Evolutionary conservation across 805 yeast species (phyloP).

Genomic region (Maudiozyma pseudohumilis): DNA sequence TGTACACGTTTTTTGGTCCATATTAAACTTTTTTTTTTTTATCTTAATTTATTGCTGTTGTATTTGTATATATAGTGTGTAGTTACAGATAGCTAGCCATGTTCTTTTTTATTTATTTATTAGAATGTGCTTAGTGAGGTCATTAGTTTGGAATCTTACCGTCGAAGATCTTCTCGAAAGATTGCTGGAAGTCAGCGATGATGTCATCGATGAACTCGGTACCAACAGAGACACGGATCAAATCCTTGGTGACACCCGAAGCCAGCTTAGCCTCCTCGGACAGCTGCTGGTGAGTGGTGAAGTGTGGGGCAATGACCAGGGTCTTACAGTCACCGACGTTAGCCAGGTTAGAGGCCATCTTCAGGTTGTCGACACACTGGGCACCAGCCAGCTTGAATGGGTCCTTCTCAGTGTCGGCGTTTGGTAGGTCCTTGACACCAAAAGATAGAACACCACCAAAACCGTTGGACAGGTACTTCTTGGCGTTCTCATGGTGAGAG

Average conservation of each 20-base stretch:
- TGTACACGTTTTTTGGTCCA: neutral
- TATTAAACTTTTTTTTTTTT: neutral
- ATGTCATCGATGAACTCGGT: constrained; percentile 87
- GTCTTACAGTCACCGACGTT: constrained; percentile 97
- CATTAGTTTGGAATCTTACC: constrained; percentile 14
- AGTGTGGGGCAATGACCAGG: constrained; percentile 90
- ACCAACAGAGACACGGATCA: constrained; percentile 84
- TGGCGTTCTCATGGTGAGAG: constrained; percentile 69
- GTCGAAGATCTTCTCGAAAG: constrained; percentile 46
- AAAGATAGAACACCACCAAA: constrained; percentile 85
- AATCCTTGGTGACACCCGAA: constrained; percentile 82
- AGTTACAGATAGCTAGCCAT: neutral
- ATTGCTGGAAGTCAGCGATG: constrained; percentile 78
- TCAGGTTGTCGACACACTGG: constrained; percentile 69
- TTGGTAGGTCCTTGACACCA: constrained; percentile 62
- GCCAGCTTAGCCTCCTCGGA: constrained; percentile 67
- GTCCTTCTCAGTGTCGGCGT: constrained; percentile 38
- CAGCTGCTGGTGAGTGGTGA: constrained; percentile 91
- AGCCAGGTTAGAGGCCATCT: constrained; percentile 85
- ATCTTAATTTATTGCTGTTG: neutral
- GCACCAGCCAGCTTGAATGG: constrained; percentile 74
- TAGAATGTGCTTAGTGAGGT: neutral
- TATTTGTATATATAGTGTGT: constrained; percentile 1
- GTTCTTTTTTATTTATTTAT: neutral
- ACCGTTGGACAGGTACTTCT: constrained; percentile 70